Percentiles rank a stretch among this genome's conserved stretches.
Evolutionary conservation across 495 filamentous ascomycete genomes (phyloP).

Genomic region (Aspergillus diversus): DNA sequence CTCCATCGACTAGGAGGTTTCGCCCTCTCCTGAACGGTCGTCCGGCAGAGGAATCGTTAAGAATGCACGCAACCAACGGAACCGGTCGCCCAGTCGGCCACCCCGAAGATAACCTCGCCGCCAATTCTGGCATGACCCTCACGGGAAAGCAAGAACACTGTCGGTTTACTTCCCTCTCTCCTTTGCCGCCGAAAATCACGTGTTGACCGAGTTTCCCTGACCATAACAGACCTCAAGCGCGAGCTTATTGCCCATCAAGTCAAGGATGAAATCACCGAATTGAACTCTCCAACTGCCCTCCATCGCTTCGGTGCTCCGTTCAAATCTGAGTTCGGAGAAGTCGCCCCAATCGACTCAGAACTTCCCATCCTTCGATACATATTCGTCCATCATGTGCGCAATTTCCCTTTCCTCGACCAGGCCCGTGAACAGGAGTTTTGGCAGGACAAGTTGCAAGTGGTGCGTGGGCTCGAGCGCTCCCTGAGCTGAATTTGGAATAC

Average conservation of each 20-base stretch:
- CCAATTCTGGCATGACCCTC: constrained; percentile 60
- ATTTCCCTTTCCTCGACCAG: constrained; percentile 96
- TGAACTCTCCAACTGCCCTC: constrained; percentile 91
- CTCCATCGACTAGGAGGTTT: constrained; percentile 1
- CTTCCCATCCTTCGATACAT: constrained; percentile 93
- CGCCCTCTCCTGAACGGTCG: background rate
- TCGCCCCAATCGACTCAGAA: constrained; percentile 91
- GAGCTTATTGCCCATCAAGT: constrained; percentile 92
- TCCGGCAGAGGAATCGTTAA: constrained; percentile 15
- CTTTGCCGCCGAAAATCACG: background rate
- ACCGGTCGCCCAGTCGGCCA: background rate
- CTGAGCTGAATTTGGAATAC: background rate
- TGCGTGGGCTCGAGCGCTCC: constrained; percentile 49
- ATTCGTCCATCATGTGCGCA: constrained; percentile 96
- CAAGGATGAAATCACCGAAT: constrained; percentile 82
- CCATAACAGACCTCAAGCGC: constrained; percentile 82
- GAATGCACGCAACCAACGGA: constrained; percentile 24
- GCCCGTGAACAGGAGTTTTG: constrained; percentile 98
- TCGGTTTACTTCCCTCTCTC: constrained; percentile 42
- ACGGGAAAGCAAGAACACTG: constrained; percentile 99
- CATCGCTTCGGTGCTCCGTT: constrained; percentile 96
- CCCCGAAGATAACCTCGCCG: constrained; percentile 17
- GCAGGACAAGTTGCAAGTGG: constrained; percentile 97
- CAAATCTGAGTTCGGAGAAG: constrained; percentile 86
- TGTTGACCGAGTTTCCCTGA: constrained; percentile 26